Percentiles rank a stretch among this genome's conserved stretches.
These are phyloP conservation scores for Eucalyptus leucophloia DNA, from an alignment of 345 rosid species.

Conservation along the genomic window DNA sequence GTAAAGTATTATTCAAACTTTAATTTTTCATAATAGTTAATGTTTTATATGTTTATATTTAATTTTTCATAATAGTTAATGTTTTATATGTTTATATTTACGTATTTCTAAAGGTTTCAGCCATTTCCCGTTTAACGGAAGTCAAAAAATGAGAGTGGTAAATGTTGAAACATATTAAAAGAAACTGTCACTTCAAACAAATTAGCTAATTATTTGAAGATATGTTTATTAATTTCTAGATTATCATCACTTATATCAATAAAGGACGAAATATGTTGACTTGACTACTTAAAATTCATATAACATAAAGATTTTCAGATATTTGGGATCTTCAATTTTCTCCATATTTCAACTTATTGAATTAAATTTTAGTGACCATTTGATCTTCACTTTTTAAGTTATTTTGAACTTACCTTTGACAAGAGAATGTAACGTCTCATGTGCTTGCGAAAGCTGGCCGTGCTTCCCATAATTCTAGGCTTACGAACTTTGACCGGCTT, in stretches of 20 bases:
- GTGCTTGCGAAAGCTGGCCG: conserved; percentile 12
- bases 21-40: no score
- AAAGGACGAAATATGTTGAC: neutral
- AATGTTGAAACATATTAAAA: neutral
- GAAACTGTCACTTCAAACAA: neutral
- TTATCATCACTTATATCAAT: neutral
- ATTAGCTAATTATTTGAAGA: neutral
- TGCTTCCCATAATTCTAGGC: neutral
- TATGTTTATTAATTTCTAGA: neutral
- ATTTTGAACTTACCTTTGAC: conserved; percentile 4
- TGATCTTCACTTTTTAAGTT: neutral
- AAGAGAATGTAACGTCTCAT: conserved; percentile 3
- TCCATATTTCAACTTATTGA: neutral
- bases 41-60: no score
- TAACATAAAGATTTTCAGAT: neutral
- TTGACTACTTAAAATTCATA: neutral
- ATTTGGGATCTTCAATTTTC: neutral
- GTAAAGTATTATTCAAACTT: neutral
- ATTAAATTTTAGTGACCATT: neutral
- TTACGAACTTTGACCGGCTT: conserved; percentile 9
- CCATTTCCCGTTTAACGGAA: neutral
- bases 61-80: no score
- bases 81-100: no score
- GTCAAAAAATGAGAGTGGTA: neutral
- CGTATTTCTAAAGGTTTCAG: neutral